These are phyloP conservation scores for Candida quercuum DNA, from an alignment of 805 yeast genomes.

Conservation along the genomic window DNA sequence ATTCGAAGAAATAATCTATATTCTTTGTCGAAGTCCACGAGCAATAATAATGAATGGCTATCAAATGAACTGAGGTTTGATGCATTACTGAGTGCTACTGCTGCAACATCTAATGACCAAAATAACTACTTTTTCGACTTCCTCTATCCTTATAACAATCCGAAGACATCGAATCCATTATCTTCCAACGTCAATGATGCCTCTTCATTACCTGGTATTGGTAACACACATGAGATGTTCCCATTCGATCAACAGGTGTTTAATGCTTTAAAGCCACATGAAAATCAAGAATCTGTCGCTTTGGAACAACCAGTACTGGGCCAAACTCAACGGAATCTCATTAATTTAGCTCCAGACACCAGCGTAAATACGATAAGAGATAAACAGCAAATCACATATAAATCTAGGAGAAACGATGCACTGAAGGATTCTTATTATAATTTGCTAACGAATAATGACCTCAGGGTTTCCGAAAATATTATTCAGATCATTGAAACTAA, in stretches of 20 bases:
- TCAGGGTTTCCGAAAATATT: constrained; percentile 42
- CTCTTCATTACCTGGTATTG: too few relatives aligned
- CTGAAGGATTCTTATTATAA: background rate
- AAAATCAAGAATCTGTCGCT: constrained; percentile 3
- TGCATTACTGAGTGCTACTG: constrained; percentile 70
- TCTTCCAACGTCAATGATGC: constrained; percentile 1
- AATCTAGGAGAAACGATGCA: too few relatives aligned
- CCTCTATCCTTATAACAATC: constrained; percentile 28
- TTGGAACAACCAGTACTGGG: too few relatives aligned
- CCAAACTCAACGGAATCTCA: too few relatives aligned
- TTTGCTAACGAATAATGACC: constrained; percentile 25
- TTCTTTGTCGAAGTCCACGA: constrained; percentile 1
- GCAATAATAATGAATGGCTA: constrained; percentile 59
- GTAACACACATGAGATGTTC: constrained; percentile 7
- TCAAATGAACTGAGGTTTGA: constrained; percentile 68
- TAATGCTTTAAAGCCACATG: constrained; percentile 19
- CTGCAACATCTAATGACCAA: constrained; percentile 49
- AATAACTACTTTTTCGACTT: constrained; percentile 49
- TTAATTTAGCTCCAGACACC: too few relatives aligned
- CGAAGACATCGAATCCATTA: too few relatives aligned
- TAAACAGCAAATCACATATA: too few relatives aligned
- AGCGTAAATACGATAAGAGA: too few relatives aligned
- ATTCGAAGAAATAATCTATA: too few relatives aligned
- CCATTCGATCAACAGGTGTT: constrained; percentile 24
- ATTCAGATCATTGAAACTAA: constrained; percentile 35